Evolutionary conservation across 2,329 filamentous ascomycete genomes (phyloP).

Genomic region (Calonectria pseudoreteaudii): DNA sequence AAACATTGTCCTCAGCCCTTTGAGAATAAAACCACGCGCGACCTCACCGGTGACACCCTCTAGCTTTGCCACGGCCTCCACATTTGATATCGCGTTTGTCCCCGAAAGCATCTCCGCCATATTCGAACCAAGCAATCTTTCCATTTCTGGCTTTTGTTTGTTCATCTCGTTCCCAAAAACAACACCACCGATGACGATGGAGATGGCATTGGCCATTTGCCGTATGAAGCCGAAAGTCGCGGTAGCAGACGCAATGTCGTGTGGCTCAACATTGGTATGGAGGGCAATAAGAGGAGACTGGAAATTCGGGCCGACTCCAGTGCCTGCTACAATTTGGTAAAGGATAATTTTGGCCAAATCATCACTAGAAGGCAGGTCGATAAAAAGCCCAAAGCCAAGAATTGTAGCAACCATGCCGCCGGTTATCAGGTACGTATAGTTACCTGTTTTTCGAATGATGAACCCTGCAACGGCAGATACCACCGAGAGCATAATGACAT

Average conservation of each 20-base stretch:
- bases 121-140: slow-evolving; percentile 60
- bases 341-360: slow-evolving; percentile 68
- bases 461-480: slow-evolving; percentile 68
- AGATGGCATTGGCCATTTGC: slow-evolving; percentile 75
- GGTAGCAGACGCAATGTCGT: slow-evolving; percentile 75
- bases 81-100: slow-evolving; percentile 60
- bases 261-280: slow-evolving; percentile 70
- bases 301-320: slow-evolving; percentile 76
- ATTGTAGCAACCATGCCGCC: slow-evolving; percentile 68
- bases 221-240: slow-evolving; percentile 75
- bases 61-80: background rate
- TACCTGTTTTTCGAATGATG: slow-evolving; percentile 72
- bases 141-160: slow-evolving; percentile 61
- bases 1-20: background rate
- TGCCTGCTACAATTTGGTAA: slow-evolving; percentile 71
- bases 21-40: background rate
- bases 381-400: slow-evolving; percentile 73
- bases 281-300: slow-evolving; percentile 76
- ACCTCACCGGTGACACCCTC: background rate
- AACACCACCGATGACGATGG: slow-evolving; percentile 79
- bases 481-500: slow-evolving; percentile 74
- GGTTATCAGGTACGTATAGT: slow-evolving; percentile 71
- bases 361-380: slow-evolving; percentile 68
- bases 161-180: slow-evolving; percentile 83
- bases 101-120: slow-evolving; percentile 66